These are phyloP conservation scores for Mycena capillaripes DNA, from an alignment of 768 basidiomycete species.

Conservation along the genomic window DNA sequence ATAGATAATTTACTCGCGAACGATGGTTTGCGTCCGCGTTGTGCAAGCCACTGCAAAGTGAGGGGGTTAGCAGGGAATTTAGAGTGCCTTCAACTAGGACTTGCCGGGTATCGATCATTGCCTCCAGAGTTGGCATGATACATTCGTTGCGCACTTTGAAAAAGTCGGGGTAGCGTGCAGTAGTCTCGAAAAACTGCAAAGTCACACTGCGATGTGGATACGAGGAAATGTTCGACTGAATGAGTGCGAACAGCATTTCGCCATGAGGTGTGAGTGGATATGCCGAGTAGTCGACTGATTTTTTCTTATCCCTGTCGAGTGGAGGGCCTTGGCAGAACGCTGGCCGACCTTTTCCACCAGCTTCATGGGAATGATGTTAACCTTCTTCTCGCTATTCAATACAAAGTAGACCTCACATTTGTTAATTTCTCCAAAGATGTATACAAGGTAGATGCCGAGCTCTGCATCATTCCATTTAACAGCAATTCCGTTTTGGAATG, in stretches of 20 bases:
- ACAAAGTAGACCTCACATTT: slow-evolving; percentile 71
- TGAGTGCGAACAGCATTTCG: slow-evolving; percentile 87
- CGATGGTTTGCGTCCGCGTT: slow-evolving; percentile 78
- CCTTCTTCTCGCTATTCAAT: not conserved
- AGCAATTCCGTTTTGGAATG: slow-evolving; percentile 71
- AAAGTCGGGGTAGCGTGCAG: slow-evolving; percentile 94
- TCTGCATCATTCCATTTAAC: slow-evolving; percentile 95
- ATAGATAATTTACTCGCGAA: slow-evolving; percentile 90
- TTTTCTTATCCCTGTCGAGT: slow-evolving; percentile 77
- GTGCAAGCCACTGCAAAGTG: slow-evolving; percentile 82
- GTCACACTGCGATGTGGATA: slow-evolving; percentile 89
- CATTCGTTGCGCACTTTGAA: slow-evolving; percentile 94
- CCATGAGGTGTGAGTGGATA: slow-evolving; percentile 93
- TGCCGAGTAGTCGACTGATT: slow-evolving; percentile 77
- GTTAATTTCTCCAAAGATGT: slow-evolving; percentile 93
- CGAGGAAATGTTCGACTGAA: slow-evolving; percentile 84
- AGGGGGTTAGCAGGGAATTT: slow-evolving; percentile 14
- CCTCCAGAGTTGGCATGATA: slow-evolving; percentile 88
- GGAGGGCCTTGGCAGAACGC: slow-evolving; percentile 88
- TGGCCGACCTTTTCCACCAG: slow-evolving; percentile 83
- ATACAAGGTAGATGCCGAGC: slow-evolving; percentile 92
- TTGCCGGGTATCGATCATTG: slow-evolving; percentile 88
- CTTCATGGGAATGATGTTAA: slow-evolving; percentile 50
- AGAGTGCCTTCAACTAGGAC: slow-evolving; percentile 41
- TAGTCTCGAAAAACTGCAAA: slow-evolving; percentile 94